phyloP scores from a whole-genome alignment of 2,329 filamentous ascomycete species.

The Exserohilum turcica region DNA sequence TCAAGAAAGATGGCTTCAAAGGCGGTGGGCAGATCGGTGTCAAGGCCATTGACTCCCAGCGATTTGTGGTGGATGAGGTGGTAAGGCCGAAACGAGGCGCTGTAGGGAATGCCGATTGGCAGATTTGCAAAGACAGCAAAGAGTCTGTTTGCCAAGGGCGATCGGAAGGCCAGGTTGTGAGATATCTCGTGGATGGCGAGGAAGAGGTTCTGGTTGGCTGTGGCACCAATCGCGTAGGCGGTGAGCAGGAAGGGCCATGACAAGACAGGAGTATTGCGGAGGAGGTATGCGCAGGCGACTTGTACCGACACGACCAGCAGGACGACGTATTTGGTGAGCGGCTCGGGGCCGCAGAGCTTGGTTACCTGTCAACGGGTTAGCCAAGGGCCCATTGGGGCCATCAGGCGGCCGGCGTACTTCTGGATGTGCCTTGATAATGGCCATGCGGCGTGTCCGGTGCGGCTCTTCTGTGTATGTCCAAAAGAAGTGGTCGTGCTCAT shows the following conservation, averaged over 20 bases:
- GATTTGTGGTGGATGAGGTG: slow-evolving; percentile 99
- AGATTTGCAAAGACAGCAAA: slow-evolving; percentile 94
- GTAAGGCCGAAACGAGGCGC: slow-evolving; percentile 95
- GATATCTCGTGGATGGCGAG: slow-evolving; percentile 98
- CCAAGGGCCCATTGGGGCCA: neutral
- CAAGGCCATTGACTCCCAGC: slow-evolving; percentile 91
- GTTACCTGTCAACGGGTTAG: slow-evolving; percentile 67
- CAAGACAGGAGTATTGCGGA: slow-evolving; percentile 77
- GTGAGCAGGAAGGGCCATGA: slow-evolving; percentile 85
- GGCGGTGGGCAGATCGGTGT: slow-evolving; percentile 92
- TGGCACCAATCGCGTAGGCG: slow-evolving; percentile 90
- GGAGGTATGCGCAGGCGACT: slow-evolving; percentile 73
- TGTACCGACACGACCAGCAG: slow-evolving; percentile 82
- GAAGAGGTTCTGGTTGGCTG: slow-evolving; percentile 97
- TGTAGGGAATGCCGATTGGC: slow-evolving; percentile 94
- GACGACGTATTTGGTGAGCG: slow-evolving; percentile 93
- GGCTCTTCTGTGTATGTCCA: slow-evolving; percentile 99
- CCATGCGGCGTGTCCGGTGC: slow-evolving; percentile 84
- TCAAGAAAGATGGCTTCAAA: slow-evolving; percentile 92
- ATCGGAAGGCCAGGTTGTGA: slow-evolving; percentile 93
- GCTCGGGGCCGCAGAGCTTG: slow-evolving; percentile 95
- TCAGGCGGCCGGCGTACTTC: slow-evolving; percentile 64
- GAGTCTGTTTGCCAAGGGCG: slow-evolving; percentile 76
- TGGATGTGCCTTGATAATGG: slow-evolving; percentile 97
- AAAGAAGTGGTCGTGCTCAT: slow-evolving; percentile 72